Conservation (phyloP, 2,329 filamentous ascomycete genomes). For the Sporothrix inflata region DNA sequence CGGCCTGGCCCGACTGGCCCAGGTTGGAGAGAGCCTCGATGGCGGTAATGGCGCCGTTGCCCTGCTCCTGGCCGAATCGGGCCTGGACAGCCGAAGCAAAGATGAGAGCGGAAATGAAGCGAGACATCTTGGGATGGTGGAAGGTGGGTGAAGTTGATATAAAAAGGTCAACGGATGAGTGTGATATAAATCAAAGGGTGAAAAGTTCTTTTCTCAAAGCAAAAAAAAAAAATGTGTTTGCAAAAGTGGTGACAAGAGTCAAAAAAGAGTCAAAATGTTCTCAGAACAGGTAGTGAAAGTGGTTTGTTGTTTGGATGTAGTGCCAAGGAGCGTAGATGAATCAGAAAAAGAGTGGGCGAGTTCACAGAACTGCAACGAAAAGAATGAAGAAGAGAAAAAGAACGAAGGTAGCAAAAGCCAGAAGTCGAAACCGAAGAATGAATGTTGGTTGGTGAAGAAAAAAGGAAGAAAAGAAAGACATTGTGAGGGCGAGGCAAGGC, state of each 20-base stretch:
- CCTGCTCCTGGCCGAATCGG: constrained; percentile 66
- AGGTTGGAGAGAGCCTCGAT: constrained; percentile 56
- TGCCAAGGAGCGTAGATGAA: constrained; percentile 19
- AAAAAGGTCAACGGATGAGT: background rate
- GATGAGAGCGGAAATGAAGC: constrained; percentile 45
- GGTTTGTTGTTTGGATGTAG: background rate
- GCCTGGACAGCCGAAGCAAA: constrained; percentile 42
- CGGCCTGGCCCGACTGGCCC: constrained; percentile 61
- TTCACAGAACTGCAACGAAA: constrained; percentile 34
- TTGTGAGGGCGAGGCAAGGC: background rate
- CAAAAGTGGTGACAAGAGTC: background rate
- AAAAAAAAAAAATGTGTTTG: background rate
- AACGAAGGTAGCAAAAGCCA: constrained; percentile 25
- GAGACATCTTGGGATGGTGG: constrained; percentile 26
- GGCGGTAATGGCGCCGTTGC: constrained; percentile 52
- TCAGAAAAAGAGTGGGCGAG: constrained; percentile 25
- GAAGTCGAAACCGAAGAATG: constrained; percentile 20
- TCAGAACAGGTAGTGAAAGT: constrained; percentile 28
- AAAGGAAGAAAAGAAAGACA: constrained; percentile 9
- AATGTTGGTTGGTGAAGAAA: constrained; percentile 29
- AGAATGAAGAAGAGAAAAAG: constrained; percentile 28
- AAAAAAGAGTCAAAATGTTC: constrained; percentile 21
- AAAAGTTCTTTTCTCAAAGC: background rate
- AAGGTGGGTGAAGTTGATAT: background rate
- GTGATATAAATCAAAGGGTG: background rate